Evolutionary conservation across 345 rosid genomes (phyloP).

Genomic region (Nephelium lappaceum): DNA sequence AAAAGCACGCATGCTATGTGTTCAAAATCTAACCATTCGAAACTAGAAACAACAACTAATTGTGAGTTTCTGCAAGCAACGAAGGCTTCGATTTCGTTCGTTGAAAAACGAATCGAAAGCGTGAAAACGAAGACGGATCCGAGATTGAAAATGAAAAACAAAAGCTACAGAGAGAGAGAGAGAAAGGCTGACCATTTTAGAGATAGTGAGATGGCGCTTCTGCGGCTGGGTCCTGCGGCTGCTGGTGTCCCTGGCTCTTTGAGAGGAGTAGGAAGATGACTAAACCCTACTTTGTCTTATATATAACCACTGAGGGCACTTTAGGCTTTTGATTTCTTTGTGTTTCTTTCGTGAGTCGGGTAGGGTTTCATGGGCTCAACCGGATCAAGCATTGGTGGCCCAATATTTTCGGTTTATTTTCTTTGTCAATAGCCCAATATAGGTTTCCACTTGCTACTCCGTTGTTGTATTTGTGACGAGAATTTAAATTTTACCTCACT

Average conservation of each 20-base stretch:
- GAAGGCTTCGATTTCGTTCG: neutral
- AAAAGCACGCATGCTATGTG: too few relatives aligned
- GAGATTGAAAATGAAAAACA: neutral
- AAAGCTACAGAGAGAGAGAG: neutral
- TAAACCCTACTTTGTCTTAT: slow-evolving; percentile 16
- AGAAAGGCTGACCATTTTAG: slow-evolving; percentile 9
- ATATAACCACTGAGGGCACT: slow-evolving; percentile 1
- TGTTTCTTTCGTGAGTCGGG: neutral
- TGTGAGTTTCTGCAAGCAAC: neutral
- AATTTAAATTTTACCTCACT: too few relatives aligned
- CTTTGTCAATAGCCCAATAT: neutral
- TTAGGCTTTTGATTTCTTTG: neutral
- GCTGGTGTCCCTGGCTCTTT: neutral
- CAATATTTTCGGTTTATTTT: neutral
- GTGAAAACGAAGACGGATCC: neutral
- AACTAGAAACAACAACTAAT: neutral
- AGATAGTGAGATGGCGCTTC: neutral
- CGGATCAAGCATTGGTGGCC: neutral
- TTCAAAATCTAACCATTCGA: neutral
- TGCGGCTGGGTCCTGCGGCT: slow-evolving; percentile 10
- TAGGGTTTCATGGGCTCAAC: slow-evolving; percentile 4
- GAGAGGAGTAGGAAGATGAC: neutral
- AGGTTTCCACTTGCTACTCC: too few relatives aligned
- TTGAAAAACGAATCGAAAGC: neutral
- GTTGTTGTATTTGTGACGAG: too few relatives aligned